Base-by-base conservation (phyloP, 805 yeast species). In the Cephaloascus albidus region DNA sequence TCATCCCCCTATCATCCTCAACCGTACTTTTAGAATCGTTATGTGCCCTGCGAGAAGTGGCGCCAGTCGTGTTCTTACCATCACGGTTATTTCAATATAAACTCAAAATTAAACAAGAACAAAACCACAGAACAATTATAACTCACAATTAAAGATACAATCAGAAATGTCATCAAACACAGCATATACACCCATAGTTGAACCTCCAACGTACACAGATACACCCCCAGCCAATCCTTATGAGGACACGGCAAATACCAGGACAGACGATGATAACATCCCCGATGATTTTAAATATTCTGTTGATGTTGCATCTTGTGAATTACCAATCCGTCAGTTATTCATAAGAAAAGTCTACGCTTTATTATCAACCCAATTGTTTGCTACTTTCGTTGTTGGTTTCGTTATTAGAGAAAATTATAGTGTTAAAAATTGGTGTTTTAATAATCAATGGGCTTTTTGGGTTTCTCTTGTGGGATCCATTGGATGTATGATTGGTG, bases 231-330 rank as follows among this genome's bases (percentile, higher is more conserved):
- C n/a, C n/a, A 43, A 40, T 12, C 38, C 33, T 16, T 18, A 26
- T 16, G 37, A 27, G 16, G 32, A 10, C 5, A 15, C 17, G 18
- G 12, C 26, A 18, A 38, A 43, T 3, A 57, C 61, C 15, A 47
- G 66, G 40, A 38, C 40, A 10, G 58, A 45, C 6, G 67, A 58
- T 8, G 66, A 61, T 43, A 58, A 61, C 45, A 52, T 73, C 36
- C 81, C 82, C 3, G 84, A 86, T 48, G 95, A 85, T 58, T 87
- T 86, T 74, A 87, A 86, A 56, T 85, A 81, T 58, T 76, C 83
- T 28, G 82, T 83, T 4, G 72, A 74, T 38, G 94, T 87, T 18
- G 76, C 87, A 3, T 78, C 83, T 26, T 85, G 95, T 59, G 85
- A 82, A 42, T 62, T 85, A 38, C 76, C 82, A 14, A 68, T 87